Evolutionary conservation across 257 asterid species (phyloP), one percentile per base, ranked within the genome.

Genomic region (Henckelia pumila): DNA sequence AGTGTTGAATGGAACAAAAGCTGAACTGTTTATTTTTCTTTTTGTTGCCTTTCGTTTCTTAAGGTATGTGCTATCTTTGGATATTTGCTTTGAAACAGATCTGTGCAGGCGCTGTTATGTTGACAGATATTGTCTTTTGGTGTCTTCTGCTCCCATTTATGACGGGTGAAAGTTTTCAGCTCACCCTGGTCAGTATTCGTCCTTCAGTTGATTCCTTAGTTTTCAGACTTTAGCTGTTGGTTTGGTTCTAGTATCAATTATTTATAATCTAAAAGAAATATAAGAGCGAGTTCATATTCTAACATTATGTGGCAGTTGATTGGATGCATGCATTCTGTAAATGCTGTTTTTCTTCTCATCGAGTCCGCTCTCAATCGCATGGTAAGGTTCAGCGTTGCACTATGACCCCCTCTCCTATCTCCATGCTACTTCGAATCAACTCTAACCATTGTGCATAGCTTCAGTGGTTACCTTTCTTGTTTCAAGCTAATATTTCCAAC

Each of bases 101-200:
- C 40, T 75, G 85, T 80, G 97, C 87, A 65, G 98, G 98, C 17
- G 98, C 97, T 60, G 87, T 78, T 26, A 72, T 89, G 86, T 85
- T 92, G 35, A 92, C 98, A 3, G 97, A 92, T 78, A 72, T 87
- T 2, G 96, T 92, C 33, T 89, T 92, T 69, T 92, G 97, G 98
- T 69, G 98, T 73, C 84, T 89, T 59, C 71, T 89, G 69, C 89
- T 92, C 69, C 98, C 98, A 49, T 92, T 89, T 78, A 87, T 88
- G 95, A 14, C 82, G 19, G 89, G 85, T 6, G 89, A 83, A 61
- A 53, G 82, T 55, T 89, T 89, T 77, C 61, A 84, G 78, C 88
- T 92, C 33, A 89, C 98, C 69, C 75, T 84, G 85, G 97, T 89
- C 59, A 79, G 84, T 47, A 59, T 44, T 33, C 26, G 53, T 47